A percentile compares a stretch with the other conserved stretches of the same genome.
phyloP scores from a whole-genome alignment of 2,329 filamentous ascomycete species.

The Coniochaeta hoffmannii region DNA sequence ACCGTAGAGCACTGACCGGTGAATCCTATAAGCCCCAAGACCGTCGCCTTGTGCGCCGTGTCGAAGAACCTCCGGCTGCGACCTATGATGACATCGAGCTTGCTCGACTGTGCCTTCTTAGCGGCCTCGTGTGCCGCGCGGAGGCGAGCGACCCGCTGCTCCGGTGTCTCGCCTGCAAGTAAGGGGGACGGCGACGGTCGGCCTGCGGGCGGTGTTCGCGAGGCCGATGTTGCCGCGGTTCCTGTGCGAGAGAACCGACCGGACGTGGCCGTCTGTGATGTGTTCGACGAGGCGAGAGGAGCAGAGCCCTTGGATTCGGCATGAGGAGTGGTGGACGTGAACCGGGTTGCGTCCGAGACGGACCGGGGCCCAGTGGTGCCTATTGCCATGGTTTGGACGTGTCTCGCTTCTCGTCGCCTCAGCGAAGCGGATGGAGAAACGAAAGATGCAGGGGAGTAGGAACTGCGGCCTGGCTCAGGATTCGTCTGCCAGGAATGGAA shows the following conservation, averaged over 20 bases:
- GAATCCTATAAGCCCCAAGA: conserved; percentile 46
- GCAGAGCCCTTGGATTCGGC: conserved; percentile 51
- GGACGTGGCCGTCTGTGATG: background rate
- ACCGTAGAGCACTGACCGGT: conserved; percentile 36
- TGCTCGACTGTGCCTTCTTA: conserved; percentile 48
- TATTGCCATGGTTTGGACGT: conserved; percentile 3
- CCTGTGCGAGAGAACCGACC: background rate
- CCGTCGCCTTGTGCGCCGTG: conserved; percentile 47
- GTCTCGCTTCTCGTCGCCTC: background rate
- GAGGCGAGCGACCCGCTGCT: conserved; percentile 61
- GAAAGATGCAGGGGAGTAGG: background rate
- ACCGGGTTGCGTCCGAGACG: conserved; percentile 74
- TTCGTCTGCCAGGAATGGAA: background rate
- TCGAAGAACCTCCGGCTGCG: conserved; percentile 43
- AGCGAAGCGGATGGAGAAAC: background rate
- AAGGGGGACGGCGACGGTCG: conserved; percentile 3
- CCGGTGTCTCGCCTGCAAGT: conserved; percentile 49
- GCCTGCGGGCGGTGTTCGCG: background rate
- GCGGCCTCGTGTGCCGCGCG: conserved; percentile 62
- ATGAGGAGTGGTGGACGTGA: conserved; percentile 63
- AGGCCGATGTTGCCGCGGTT: conserved; percentile 3
- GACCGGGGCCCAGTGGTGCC: conserved; percentile 43
- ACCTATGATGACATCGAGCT: conserved; percentile 42
- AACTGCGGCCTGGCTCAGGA: background rate
- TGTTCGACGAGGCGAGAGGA: background rate